Evolutionary conservation across 2,329 filamentous ascomycete species (phyloP).

Genomic region (Botryotinia calthae): DNA sequence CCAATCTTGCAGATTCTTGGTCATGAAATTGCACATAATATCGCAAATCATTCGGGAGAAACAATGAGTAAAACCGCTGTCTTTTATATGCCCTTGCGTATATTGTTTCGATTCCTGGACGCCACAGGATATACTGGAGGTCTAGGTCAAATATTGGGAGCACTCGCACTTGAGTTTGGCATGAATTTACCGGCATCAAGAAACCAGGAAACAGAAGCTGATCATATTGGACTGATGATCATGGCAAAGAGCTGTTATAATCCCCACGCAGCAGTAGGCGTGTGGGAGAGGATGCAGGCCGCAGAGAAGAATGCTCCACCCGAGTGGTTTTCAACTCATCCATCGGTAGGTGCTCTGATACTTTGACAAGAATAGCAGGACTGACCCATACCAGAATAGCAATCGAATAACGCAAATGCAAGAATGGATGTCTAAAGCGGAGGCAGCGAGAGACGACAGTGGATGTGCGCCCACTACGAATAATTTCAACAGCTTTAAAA

Average conservation of each 20-base stretch:
- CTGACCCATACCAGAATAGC: constrained; percentile 47
- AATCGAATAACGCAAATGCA: constrained; percentile 63
- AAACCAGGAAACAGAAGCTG: constrained; percentile 72
- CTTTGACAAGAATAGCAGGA: not conserved
- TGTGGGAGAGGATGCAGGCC: constrained; percentile 67
- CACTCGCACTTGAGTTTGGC: constrained; percentile 52
- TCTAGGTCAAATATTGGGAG: constrained; percentile 30
- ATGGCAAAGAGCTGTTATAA: constrained; percentile 80
- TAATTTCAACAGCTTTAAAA: constrained; percentile 11
- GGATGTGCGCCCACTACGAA: constrained; percentile 45
- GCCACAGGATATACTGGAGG: constrained; percentile 29
- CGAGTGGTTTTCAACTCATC: constrained; percentile 75
- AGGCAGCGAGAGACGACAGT: constrained; percentile 53
- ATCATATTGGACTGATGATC: constrained; percentile 79
- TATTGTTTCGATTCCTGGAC: constrained; percentile 41
- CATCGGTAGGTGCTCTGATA: constrained; percentile 53
- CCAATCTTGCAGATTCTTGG: constrained; percentile 70
- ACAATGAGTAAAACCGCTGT: constrained; percentile 45
- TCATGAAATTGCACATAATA: constrained; percentile 77
- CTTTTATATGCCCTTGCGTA: constrained; percentile 42
- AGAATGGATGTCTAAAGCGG: constrained; percentile 59
- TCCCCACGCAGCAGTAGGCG: constrained; percentile 61
- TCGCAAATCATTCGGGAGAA: constrained; percentile 67
- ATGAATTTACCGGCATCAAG: constrained; percentile 66
- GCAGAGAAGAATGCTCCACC: constrained; percentile 53